These are phyloP conservation scores for Biancaea sappan DNA, from an alignment of 306 rosid genomes.

Conservation along the genomic window DNA sequence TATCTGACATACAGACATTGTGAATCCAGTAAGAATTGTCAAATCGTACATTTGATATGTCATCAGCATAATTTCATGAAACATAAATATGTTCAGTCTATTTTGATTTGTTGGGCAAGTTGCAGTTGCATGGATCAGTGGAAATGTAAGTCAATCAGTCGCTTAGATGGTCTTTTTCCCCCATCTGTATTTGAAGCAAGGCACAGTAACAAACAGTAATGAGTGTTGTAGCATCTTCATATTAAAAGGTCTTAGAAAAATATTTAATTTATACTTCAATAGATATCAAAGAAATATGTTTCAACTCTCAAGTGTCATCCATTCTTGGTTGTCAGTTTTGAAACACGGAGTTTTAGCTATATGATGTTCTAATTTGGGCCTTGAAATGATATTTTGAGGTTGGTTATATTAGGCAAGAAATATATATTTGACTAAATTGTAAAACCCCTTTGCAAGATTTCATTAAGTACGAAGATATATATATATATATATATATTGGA, in stretches of 20 bases:
- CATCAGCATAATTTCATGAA: slow-evolving; percentile 1
- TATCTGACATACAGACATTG: background rate
- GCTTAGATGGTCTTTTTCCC: slow-evolving; percentile 26
- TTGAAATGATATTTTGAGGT: slow-evolving; percentile 2
- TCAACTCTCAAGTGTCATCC: slow-evolving; percentile 5
- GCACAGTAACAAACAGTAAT: background rate
- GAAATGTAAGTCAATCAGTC: slow-evolving; percentile 1
- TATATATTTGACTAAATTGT: background rate
- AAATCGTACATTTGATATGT: slow-evolving; percentile 1
- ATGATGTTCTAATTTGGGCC: slow-evolving; percentile 10
- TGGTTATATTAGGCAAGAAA: background rate
- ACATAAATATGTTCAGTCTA: background rate
- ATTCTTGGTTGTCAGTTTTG: slow-evolving; percentile 3
- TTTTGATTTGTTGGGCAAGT: slow-evolving; percentile 20
- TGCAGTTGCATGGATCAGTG: slow-evolving; percentile 9
- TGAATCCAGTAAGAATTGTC: background rate
- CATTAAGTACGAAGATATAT: slow-evolving; percentile 1
- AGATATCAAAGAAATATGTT: background rate
- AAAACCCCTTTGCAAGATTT: slow-evolving; percentile 4
- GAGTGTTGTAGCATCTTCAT: slow-evolving; percentile 18
- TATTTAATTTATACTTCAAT: background rate
- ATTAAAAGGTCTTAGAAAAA: background rate
- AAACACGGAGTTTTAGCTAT: slow-evolving; percentile 2
- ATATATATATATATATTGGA: too few species aligned
- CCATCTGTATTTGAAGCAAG: slow-evolving; percentile 5